phyloP scores from a whole-genome alignment of 441 rosid genomes.

The Sinapis alba region DNA sequence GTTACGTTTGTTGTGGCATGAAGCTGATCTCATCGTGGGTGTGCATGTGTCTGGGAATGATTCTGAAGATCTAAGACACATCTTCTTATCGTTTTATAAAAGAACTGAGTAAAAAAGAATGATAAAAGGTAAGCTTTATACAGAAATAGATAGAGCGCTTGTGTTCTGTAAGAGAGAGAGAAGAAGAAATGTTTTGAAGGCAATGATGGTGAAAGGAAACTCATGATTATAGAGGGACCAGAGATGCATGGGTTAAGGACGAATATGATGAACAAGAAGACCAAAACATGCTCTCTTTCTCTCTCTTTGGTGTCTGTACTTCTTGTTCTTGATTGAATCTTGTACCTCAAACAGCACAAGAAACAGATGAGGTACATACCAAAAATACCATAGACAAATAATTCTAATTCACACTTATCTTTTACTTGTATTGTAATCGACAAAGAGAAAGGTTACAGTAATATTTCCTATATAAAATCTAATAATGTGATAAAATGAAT shows the following conservation, averaged over 20 bases:
- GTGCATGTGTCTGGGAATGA: conserved; percentile 13
- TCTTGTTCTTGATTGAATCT: conserved; percentile 22
- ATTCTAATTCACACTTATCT: neutral
- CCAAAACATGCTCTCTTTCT: conserved; percentile 1
- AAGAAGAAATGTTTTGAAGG: conserved; percentile 41
- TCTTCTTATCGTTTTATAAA: conserved; percentile 15
- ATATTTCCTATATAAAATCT: neutral
- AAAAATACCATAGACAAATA: conserved; percentile 12
- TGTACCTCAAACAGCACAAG: neutral
- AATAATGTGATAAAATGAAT: neutral
- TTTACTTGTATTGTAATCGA: neutral
- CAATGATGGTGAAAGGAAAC: conserved; percentile 59
- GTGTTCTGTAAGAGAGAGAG: neutral
- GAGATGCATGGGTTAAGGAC: conserved; percentile 34
- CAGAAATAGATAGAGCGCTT: neutral
- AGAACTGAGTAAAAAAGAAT: conserved; percentile 5
- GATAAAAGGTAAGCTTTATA: conserved; percentile 9
- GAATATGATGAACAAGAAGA: conserved; percentile 44
- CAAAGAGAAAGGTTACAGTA: neutral
- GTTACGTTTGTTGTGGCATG: conserved; percentile 28
- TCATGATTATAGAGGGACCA: conserved; percentile 62
- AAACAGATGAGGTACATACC: conserved; percentile 10
- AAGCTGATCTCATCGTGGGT: conserved; percentile 14
- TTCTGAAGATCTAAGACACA: conserved; percentile 37
- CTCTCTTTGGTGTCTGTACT: conserved; percentile 15